Evolutionary conservation across 345 rosid genomes (phyloP), one percentile per base, ranked within the genome.

Genomic region (Citrus mangshanensis): DNA sequence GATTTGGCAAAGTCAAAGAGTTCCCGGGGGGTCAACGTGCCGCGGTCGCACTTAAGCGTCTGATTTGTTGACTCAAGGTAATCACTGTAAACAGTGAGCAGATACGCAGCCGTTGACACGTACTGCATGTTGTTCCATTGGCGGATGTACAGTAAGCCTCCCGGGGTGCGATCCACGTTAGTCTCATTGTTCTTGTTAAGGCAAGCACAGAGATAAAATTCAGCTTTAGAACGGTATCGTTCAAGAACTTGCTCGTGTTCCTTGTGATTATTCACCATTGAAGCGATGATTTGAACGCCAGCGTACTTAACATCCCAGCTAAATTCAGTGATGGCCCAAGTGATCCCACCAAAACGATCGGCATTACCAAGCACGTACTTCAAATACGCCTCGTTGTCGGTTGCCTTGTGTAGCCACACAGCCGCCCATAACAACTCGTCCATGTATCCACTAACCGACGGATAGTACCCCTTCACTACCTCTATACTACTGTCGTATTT

Each of bases 71-170:
- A 70, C 34, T 2, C 83, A 6, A 92, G 91, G 76, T 78, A 68
- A 67, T 87, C 93, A 1, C 90, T 83, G 84, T 90, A 92, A 58
- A 80, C 24, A 0, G 87, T 73, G 66, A 90, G 91, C 19, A 92
- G 87, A 79, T 86, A 89, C 0, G 90, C 79, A 0, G 99, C 90
- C 0, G 98, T 85, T 2, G 98, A 89, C 6, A 93, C 97, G 66
- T 96, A 93, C 79, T 96, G 98, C 93, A 96, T 92, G 82, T 96
- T 96, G 93, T 96, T 94, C 99, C 99, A 96, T 84, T 93, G 88
- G 61, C 98, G 87, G 81, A 94, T 71, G 87, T 87, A 93, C 27
- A 96, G 79, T 42, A 96, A 82, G 24, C 99, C 98, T 9, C 79
- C 95, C 0, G 98, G 98, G 28, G 94, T 94, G 34, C 87, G 88